Evolutionary conservation across 2,329 filamentous ascomycete genomes (phyloP), one percentile per base, ranked within the genome.

Genomic region (Microcera coccophila): DNA sequence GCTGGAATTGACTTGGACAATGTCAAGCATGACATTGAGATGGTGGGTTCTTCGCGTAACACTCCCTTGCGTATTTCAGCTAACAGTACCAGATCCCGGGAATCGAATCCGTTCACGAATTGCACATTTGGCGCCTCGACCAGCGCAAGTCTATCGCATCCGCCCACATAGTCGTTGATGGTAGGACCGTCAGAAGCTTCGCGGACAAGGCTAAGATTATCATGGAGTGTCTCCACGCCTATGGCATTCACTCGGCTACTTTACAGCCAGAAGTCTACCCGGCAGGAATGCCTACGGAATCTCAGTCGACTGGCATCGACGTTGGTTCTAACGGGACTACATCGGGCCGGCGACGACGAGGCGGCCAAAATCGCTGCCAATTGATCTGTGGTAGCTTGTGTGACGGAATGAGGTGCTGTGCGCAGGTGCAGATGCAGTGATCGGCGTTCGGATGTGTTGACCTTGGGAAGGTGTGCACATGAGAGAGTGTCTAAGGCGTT

Each of bases 121-220:
- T 90, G 14, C 84, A 87, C 52, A 77, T 88, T 48, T 90, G 86
- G 85, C 74, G 80, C 3, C 71, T 90, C 3, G 80, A 85, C 57
- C 84, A 90, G 63, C 72, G 73, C 39, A 87, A 86, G 55, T 71
- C 78, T 4, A 72, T 89, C 36, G 85, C 85, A 7, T 82, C 82
- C 1, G 84, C 81, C 1, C 85, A 88, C 57, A 67, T 90, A 2
- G 72, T 84, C 0, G 75, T 88, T 14, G 72, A 74, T 2, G 75
- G 80, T 2, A 69, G 74, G 39, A 73, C 74, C 8, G 62, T 86
- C 18, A 61, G 68, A 26, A 67, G 69, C 38, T 88, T 88, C 58
- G 74, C 79, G 65, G 68, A 71, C 38, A 76, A 76, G 46, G 79
- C 82, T 2, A 76, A 74, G 53, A 78, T 75, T 2, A 76, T 87